These are phyloP conservation scores for Ogataea saltuana DNA, from an alignment of 805 yeast genomes.

Conservation along the genomic window DNA sequence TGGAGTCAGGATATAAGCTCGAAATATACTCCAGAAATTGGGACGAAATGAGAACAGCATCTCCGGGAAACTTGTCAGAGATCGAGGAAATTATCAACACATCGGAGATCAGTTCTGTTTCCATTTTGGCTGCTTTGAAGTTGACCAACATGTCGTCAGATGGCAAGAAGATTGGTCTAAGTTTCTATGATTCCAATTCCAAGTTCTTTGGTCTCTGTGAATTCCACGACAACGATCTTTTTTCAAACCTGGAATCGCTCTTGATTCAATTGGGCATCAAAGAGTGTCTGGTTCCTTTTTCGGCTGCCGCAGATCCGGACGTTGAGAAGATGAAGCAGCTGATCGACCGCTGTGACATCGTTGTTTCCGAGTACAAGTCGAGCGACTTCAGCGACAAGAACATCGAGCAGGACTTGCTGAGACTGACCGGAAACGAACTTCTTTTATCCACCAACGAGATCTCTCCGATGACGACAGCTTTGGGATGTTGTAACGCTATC, in stretches of 20 bases:
- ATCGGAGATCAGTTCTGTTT: slow-evolving; percentile 37
- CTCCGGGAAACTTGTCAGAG: slow-evolving; percentile 86
- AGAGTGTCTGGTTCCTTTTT: slow-evolving; percentile 67
- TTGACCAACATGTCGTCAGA: slow-evolving; percentile 40
- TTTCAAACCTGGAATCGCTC: slow-evolving; percentile 81
- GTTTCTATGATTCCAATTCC: slow-evolving; percentile 74
- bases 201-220: slow-evolving; percentile 71
- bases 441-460: slow-evolving; percentile 57
- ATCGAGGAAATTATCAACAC: slow-evolving; percentile 68
- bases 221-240: slow-evolving; percentile 84
- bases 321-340: slow-evolving; percentile 66
- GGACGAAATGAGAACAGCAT: slow-evolving; percentile 58
- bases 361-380: slow-evolving; percentile 59
- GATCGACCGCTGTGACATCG: slow-evolving; percentile 76
- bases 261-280: slow-evolving; percentile 87
- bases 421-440: slow-evolving; percentile 61
- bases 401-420: slow-evolving; percentile 74
- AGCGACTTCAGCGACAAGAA: slow-evolving; percentile 63
- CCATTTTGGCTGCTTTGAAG: slow-evolving; percentile 56
- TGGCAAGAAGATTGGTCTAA: slow-evolving; percentile 66
- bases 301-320: slow-evolving; percentile 47
- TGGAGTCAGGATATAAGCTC: slow-evolving; percentile 72
- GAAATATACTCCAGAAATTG: slow-evolving; percentile 78
- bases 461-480: slow-evolving; percentile 49
- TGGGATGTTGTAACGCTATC: slow-evolving; percentile 67